Conservation (phyloP, 1,284 basidiomycete species). For the Chiua sp. region DNA sequence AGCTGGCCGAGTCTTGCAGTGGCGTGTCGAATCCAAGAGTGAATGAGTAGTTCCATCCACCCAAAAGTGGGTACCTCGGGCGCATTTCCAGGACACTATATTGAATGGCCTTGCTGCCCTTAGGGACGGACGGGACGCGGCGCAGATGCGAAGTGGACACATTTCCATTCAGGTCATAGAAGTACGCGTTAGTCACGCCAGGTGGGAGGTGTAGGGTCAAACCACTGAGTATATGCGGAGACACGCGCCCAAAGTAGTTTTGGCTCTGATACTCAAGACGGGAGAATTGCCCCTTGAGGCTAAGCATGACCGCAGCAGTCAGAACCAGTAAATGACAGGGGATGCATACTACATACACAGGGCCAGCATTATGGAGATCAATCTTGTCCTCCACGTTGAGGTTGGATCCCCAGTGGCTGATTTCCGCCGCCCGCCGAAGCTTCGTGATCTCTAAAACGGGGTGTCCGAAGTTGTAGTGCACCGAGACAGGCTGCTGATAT, state of each 20-base stretch:
- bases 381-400: constrained; percentile 93
- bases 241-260: constrained; percentile 63
- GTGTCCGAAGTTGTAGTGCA: constrained; percentile 85
- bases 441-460: constrained; percentile 81
- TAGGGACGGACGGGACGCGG: constrained; percentile 62
- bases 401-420: constrained; percentile 97
- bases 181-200: constrained; percentile 84
- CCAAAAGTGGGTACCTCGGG: constrained; percentile 93
- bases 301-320: constrained; percentile 36
- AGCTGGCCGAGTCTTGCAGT: constrained; percentile 73
- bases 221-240: constrained; percentile 75
- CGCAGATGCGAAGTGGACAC: constrained; percentile 94
- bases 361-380: constrained; percentile 85
- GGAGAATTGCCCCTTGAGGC: constrained; percentile 95
- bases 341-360: constrained; percentile 64
- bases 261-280: constrained; percentile 87
- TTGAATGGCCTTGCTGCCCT: constrained; percentile 55
- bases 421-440: constrained; percentile 82
- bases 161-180: constrained; percentile 92
- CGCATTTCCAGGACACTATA: constrained; percentile 79
- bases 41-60: constrained; percentile 98
- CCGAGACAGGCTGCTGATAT: constrained; percentile 66
- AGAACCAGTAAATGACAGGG: constrained; percentile 3
- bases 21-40: constrained; percentile 93
- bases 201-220: constrained; percentile 82